Evolutionary conservation across 164 flowering plant species (phyloP).

Genomic region (Buxus sempervirens): DNA sequence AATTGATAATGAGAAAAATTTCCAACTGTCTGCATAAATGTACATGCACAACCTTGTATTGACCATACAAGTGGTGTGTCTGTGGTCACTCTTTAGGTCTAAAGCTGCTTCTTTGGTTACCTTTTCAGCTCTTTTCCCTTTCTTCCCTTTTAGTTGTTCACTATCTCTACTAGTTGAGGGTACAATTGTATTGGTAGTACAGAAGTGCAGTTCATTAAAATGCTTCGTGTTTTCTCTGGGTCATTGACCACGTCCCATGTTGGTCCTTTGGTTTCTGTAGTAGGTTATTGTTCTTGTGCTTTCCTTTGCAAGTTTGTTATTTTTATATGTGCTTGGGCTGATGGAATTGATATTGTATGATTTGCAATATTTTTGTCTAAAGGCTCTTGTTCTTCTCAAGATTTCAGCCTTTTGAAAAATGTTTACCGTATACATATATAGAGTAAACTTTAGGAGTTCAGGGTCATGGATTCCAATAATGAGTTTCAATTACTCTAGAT

Average conservation of each 20-base stretch:
- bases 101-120: no score
- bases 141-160: no score
- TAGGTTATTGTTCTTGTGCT: background rate
- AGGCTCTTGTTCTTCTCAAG: background rate
- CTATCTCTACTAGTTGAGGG: no score
- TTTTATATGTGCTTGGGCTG: background rate
- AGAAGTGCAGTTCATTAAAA: background rate
- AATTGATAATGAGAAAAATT: no score
- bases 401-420: background rate
- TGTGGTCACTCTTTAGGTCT: no score
- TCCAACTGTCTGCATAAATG: no score
- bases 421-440: no score
- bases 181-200: no score
- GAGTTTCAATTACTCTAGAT: constrained; percentile 38
- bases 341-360: background rate
- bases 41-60: no score
- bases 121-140: no score
- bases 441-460: background rate
- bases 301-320: background rate
- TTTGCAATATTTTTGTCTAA: background rate
- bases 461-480: background rate
- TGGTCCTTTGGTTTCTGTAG: no score
- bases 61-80: no score
- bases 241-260: background rate
- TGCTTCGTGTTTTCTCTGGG: background rate